Evolutionary conservation across 1,284 basidiomycete genomes (phyloP), one percentile per base, ranked within the genome.

Genomic region (Moniliophthora roreri): DNA sequence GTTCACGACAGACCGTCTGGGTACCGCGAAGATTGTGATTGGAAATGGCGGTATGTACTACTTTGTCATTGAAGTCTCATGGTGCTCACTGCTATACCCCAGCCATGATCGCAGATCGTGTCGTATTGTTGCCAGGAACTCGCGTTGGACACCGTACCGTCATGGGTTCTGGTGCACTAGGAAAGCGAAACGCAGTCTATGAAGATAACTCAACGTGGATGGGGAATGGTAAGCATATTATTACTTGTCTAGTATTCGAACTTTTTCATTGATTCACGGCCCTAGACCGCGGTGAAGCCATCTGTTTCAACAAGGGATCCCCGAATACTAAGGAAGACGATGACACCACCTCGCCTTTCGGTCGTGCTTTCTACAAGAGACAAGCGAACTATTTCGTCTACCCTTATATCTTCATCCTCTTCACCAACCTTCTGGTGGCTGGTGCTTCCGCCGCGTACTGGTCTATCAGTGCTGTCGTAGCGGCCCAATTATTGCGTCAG

Each of bases 71-170:
- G 28, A 13, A 7, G 4, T 21, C 28, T 11, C 23, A 36, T 37
- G 15, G 11, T 36, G 23, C 32, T 51, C 11, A 36, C 10, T 42
- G 10, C 28, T n/a, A 4, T 21, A 20, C 42, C 50, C 8, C 47
- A 73, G 76, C 75, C 28, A 78, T 78, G 76, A 73, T 78, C 38
- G 76, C 76, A 13, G 77, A 78, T 60, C 71, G 76, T 9, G 73
- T 75, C 15, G 69, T 78, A 4, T 63, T 78, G 11, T 66, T 77
- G 8, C 76, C 76, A 26, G 71, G 71, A 16, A 70, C 70, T n/a
- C 63, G 62, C 1, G 67, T 78, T 35, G 75, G 76, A 7, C 55
- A 62, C 37, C 63, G 69, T 20, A 69, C 75, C 6, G 71, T 77
- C 20, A 77, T 78, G 73, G 76, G 75, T 18, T 74, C 76, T 11